Evolutionary conservation across 2,329 filamentous ascomycete species (phyloP), one percentile per base, ranked within the genome.

Genomic region (Nemania sp.): DNA sequence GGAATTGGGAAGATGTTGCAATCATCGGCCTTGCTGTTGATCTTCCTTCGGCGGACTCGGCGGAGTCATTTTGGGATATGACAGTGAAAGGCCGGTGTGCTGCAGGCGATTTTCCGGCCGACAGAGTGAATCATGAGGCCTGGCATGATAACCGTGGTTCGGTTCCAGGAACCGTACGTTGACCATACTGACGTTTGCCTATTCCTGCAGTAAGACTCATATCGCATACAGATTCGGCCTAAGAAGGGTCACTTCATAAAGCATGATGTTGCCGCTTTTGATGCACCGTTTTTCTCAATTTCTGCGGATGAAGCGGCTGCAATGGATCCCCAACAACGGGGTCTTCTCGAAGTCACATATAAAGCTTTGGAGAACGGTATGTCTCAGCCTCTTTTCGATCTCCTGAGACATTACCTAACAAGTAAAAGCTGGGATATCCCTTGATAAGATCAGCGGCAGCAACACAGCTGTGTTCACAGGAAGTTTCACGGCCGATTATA

Each of bases 271-370:
- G 39, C n/a, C 2, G 28, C 6, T 2, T 54, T 54, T 23, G 51
- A 54, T 15, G 51, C 51, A 1, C 44, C 51, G 2, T 54, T 54
- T 24, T 54, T 54, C 39, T 43, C 44, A 1, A 49, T 54, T 5
- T n/a, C 51, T 3, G 22, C 51, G 5, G 33, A 37, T 11, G 44
- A 53, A 26, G 50, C 50, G 8, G 36, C 36, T 3, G n/a, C 24
- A 1, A 36, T 43, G 37, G 37, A 48, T 12, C 50, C 50, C 7
- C 9, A 48, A 44, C 50, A 53, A 1, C 34, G 50, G 2, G 20
- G 6, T 11, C 8, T 22, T 2, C 39, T 54, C 2, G 51, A 54
- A 26, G 19, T 31, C 1, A 3, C 44, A 9, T 54, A 49, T 15
- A 8, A 24, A 6, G 51, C 51, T 5, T 44, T 54, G 28, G 44